A percentile compares a stretch with the other conserved stretches of the same genome.
phyloP scores from a whole-genome alignment of 140 eudicot genomes.

The Stevia rebaudiana region DNA sequence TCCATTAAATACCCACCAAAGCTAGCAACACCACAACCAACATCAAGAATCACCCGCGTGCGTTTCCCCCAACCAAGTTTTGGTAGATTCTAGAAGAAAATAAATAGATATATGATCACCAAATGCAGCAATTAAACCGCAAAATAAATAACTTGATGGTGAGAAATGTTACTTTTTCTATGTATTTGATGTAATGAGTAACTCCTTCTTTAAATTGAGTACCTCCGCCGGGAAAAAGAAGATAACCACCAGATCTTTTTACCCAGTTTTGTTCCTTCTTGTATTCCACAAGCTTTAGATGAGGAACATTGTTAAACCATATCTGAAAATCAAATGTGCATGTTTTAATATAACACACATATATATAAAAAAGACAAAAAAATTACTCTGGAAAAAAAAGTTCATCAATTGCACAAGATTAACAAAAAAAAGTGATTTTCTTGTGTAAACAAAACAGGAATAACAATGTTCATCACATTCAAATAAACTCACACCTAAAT shows the following conservation, averaged over 20 bases:
- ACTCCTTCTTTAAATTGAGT: conserved; percentile 95
- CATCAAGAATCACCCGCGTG: conserved; percentile 85
- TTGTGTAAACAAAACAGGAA: not conserved
- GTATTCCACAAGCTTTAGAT: conserved; percentile 95
- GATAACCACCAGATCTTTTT: conserved; percentile 57
- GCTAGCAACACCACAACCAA: conserved; percentile 99
- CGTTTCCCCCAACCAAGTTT: conserved; percentile 80
- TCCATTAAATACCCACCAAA: conserved; percentile 96
- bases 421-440: not conserved
- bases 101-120: not conserved
- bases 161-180: conserved; percentile 57
- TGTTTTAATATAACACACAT: not conserved
- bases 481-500: not conserved
- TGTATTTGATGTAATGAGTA: conserved; percentile 52
- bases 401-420: not conserved
- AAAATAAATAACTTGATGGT: conserved; percentile 1
- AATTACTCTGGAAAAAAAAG: not conserved
- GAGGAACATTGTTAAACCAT: conserved; percentile 97
- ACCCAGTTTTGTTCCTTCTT: conserved; percentile 99
- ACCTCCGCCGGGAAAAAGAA: conserved; percentile 94
- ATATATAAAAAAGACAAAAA: not conserved
- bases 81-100: conserved; percentile 59
- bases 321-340: conserved; percentile 39
- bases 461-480: not conserved
- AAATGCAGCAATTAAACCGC: conserved; percentile 1